A percentile compares a stretch with the other conserved stretches of the same genome.
These are phyloP conservation scores for Hymenoscyphus albidus DNA, from an alignment of 2,329 filamentous ascomycete genomes.

Conservation along the genomic window DNA sequence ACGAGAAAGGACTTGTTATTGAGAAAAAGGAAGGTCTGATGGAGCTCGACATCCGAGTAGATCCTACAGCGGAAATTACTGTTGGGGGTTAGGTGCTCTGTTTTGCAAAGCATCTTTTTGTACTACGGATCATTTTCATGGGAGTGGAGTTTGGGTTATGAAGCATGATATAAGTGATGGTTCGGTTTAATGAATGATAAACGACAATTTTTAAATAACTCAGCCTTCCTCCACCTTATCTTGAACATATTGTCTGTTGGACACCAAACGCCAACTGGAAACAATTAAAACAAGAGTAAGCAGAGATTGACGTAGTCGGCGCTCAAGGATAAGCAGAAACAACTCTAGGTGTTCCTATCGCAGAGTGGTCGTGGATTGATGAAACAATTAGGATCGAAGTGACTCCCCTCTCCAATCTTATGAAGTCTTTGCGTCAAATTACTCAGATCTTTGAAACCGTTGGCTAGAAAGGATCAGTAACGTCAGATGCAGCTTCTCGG, in stretches of 20 bases:
- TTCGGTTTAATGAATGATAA: conserved; percentile 7
- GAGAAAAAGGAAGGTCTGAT: conserved; percentile 48
- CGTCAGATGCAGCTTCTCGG: neutral
- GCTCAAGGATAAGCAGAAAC: neutral
- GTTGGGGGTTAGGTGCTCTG: conserved; percentile 26
- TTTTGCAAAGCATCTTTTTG: conserved; percentile 3
- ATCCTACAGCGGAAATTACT: conserved; percentile 57
- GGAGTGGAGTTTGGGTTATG: conserved; percentile 12
- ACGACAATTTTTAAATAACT: conserved; percentile 1
- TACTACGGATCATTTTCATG: conserved; percentile 7
- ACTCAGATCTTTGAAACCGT: neutral
- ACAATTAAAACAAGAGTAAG: neutral
- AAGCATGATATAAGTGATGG: conserved; percentile 7
- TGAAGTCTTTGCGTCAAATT: neutral
- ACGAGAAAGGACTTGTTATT: conserved; percentile 68
- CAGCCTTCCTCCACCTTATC: neutral
- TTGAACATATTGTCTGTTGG: neutral
- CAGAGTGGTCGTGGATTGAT: neutral
- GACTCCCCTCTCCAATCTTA: neutral
- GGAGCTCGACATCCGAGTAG: conserved; percentile 59
- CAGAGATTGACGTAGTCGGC: neutral
- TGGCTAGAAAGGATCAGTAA: conserved; percentile 1
- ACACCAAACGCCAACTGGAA: neutral
- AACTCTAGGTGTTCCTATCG: neutral
- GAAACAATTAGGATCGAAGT: neutral